Conservation (phyloP, 352 stramenopile species). For the Globisporangium iwayamae region DNA sequence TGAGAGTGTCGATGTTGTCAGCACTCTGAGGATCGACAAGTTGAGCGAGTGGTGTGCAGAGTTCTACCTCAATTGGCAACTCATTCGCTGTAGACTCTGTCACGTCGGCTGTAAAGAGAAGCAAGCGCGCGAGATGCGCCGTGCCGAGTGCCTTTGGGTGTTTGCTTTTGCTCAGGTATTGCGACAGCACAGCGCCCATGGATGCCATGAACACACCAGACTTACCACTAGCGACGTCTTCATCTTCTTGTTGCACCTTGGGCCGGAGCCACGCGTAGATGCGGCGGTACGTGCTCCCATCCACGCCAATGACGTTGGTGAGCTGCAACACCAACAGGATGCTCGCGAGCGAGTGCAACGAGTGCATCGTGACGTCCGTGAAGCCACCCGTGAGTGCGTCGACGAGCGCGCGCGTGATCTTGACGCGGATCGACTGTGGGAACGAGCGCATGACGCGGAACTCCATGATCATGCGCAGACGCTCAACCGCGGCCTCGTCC, state of each 20-base stretch:
- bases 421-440: constrained; percentile 51
- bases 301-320: constrained; percentile 24
- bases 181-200: constrained; percentile 19
- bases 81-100: constrained; percentile 2
- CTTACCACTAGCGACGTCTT: not conserved
- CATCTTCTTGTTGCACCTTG: not conserved
- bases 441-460: constrained; percentile 78
- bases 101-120: constrained; percentile 40
- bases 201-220: constrained; percentile 5
- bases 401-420: constrained; percentile 43
- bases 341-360: constrained; percentile 39
- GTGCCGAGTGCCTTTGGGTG: constrained; percentile 15
- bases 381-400: constrained; percentile 59
- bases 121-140: constrained; percentile 34
- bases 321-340: constrained; percentile 54
- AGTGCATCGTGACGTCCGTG: constrained; percentile 25
- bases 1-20: constrained; percentile 15
- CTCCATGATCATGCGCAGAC: constrained; percentile 65
- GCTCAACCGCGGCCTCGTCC: constrained; percentile 35
- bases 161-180: constrained; percentile 13
- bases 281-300: constrained; percentile 24
- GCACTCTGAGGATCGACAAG: constrained; percentile 10
- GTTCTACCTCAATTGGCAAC: not conserved
- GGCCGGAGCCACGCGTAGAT: constrained; percentile 32
- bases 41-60: constrained; percentile 7